Evolutionary conservation across 164 flowering plant species (phyloP), one percentile per base, ranked within the genome.

Genomic region (Umbilicus rupestris): DNA sequence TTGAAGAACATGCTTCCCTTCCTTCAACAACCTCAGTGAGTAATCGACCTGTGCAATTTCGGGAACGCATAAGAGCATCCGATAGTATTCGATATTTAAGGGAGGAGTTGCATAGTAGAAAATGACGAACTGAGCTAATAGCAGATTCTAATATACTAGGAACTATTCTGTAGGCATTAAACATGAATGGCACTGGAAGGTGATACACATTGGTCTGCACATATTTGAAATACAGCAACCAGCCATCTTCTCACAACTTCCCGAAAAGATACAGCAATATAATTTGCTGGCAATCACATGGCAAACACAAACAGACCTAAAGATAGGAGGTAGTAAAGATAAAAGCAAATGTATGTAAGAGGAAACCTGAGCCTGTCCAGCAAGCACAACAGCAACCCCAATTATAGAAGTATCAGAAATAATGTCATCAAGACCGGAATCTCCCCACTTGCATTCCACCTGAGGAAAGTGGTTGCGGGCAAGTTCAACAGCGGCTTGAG

Each of bases 1-100:
- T 88, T 93, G 98, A 70, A 93, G 82, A 11, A 93, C 97, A 78
- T 93, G 97, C 75, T 93, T 93, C 75, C 98, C 97, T 35, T 84
- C 92, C 81, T 80, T 87, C 26, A 90, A 84, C 78, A 93, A 75
- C 78, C 78, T 88, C 68, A 90, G 69, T 29, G 98, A 89, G 46
- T 84, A 80, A 63, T 90, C 96, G 58, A 90, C 98, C 98, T 93
- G 82, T 76, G 79, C 26, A 52, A 59, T 45, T n/a, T 47, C 24
- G n/a, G 55, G 9, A 7, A 28, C 6, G 8, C 31, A 55, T 41
- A 41, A 41, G 44, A 41, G 44, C 44, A 41, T 41, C 44, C 6
- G 44, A 6, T 9, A 41, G 12, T 10, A 14, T 3, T 41, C 12
- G 10, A 9, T 41, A 3, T 10, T 41, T 41, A 12, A 41, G 16